Conservation (phyloP, 176 grass and related monocot species). For the Carex parvula region DNA sequence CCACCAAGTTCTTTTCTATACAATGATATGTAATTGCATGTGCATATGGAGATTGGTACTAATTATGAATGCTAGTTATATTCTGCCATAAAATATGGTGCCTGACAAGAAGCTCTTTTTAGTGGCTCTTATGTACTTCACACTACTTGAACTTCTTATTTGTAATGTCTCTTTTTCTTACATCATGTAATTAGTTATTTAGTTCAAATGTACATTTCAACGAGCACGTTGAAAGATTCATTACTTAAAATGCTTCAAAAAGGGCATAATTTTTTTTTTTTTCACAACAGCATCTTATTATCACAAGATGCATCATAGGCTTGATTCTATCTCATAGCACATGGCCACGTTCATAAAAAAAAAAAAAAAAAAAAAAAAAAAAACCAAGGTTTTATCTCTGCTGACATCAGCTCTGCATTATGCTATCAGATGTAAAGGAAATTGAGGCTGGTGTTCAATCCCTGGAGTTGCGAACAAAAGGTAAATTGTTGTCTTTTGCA, state of each 20-base stretch:
- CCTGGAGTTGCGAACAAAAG: slow-evolving; percentile 60
- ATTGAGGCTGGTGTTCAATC: slow-evolving; percentile 60
- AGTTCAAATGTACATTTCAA: background rate
- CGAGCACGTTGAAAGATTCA: background rate
- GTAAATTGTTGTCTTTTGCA: slow-evolving; percentile 31
- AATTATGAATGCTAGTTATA: background rate
- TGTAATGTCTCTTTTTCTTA: background rate
- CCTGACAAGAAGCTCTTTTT: background rate
- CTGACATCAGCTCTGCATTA: slow-evolving; percentile 21
- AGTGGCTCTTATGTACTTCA: background rate
- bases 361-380: background rate
- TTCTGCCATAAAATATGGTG: background rate
- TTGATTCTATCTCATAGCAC: background rate
- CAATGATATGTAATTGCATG: background rate
- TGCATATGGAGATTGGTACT: background rate
- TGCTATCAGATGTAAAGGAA: slow-evolving; percentile 56
- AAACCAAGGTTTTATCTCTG: slow-evolving; percentile 3
- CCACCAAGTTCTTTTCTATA: background rate
- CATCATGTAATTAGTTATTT: background rate
- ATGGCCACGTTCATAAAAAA: background rate
- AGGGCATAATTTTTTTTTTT: background rate
- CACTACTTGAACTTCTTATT: background rate
- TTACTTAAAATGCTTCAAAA: background rate
- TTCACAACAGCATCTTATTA: background rate
- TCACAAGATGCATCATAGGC: background rate